These are phyloP conservation scores for Linnemannia elongata DNA, from an alignment of 192 early-diverging fungal genomes.

Conservation along the genomic window DNA sequence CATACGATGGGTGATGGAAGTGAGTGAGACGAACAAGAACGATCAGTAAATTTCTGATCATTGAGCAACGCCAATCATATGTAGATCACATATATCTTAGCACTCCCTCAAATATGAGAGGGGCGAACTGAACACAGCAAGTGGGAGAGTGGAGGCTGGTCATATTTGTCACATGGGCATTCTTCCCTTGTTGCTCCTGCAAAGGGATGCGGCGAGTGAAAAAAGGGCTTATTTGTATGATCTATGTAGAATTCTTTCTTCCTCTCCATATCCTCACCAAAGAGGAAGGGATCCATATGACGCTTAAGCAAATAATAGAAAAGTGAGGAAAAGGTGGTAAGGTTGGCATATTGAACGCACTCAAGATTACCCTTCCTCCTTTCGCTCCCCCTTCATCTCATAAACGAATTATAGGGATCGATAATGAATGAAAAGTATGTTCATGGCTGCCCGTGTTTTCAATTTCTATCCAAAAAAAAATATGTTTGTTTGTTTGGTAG, in stretches of 20 bases:
- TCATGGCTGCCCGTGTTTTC: constrained; percentile 24
- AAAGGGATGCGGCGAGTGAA: not conserved
- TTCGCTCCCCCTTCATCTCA: not conserved
- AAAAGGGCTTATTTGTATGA: not conserved
- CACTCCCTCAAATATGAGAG: too few species aligned
- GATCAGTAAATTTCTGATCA: too few species aligned
- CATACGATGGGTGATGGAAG: too few species aligned
- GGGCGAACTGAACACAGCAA: not conserved
- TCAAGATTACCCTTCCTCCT: not conserved
- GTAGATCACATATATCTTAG: too few species aligned
- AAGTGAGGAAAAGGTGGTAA: not conserved
- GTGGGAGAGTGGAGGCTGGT: not conserved
- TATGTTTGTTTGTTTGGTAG: not conserved
- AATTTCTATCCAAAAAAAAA: not conserved
- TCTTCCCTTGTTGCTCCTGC: not conserved
- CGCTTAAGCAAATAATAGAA: not conserved
- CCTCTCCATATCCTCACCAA: not conserved
- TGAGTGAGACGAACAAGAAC: too few species aligned
- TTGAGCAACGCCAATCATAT: too few species aligned
- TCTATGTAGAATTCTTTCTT: not conserved
- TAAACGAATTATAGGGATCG: not conserved
- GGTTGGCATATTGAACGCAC: not conserved
- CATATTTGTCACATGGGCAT: constrained; percentile 6
- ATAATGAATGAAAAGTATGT: not conserved
- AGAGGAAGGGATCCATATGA: not conserved